Evolutionary conservation across 208 protist genomes (phyloP).

Genomic region (Leishmania lainsoni): DNA sequence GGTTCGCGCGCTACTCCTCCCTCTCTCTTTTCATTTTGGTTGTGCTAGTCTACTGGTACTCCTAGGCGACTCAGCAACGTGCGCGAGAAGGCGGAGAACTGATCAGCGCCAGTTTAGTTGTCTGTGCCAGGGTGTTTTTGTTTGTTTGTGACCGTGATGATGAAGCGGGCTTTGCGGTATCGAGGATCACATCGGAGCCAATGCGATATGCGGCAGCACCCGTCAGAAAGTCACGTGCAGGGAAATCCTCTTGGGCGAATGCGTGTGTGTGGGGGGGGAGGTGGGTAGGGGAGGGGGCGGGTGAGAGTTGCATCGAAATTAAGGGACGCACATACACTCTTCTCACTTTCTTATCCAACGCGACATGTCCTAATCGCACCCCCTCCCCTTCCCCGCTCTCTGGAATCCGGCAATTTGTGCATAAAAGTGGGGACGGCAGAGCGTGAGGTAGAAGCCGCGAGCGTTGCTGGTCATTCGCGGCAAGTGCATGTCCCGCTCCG

Average conservation of each 20-base stretch:
- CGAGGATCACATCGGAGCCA: background rate
- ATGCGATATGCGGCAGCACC: background rate
- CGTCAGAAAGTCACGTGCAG: background rate
- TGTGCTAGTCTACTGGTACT: constrained; percentile 14
- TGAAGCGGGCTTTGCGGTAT: too few species aligned
- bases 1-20: constrained; percentile 42
- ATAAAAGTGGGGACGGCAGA: background rate
- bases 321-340: background rate
- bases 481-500: background rate
- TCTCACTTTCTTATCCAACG: background rate
- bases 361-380: background rate
- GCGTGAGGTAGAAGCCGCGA: background rate
- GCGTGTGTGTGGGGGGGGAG: background rate
- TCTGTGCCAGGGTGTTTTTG: background rate
- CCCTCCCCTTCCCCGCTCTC: background rate
- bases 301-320: background rate
- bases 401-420: background rate
- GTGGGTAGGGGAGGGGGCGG: too few species aligned
- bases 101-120: background rate
- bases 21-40: constrained; percentile 25
- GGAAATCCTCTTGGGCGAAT: background rate
- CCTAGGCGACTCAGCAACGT: background rate
- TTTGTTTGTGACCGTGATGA: background rate
- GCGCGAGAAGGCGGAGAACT: background rate
- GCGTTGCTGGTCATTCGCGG: background rate